Percentiles rank a stretch among this genome's conserved stretches.
These are phyloP conservation scores for Colletotrichum trifolii DNA, from an alignment of 2,329 filamentous ascomycete genomes.

Conservation along the genomic window DNA sequence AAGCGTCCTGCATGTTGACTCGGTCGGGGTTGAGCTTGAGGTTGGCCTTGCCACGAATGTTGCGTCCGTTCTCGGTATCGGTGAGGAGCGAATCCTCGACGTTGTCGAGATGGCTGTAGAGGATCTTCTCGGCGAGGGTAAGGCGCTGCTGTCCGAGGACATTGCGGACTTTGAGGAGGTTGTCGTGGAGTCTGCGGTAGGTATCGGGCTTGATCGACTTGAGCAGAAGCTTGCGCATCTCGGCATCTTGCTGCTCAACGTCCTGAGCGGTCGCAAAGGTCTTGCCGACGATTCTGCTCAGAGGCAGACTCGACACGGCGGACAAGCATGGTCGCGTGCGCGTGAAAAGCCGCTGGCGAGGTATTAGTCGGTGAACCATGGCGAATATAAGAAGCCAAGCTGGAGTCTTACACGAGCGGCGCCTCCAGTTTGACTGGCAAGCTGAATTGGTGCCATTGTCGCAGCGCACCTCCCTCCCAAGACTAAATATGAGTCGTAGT, in stretches of 20 bases:
- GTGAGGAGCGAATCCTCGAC: conserved; percentile 87
- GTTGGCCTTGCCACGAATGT: conserved; percentile 88
- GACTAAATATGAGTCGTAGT: conserved; percentile 30
- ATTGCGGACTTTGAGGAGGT: conserved; percentile 78
- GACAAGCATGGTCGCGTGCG: conserved; percentile 35
- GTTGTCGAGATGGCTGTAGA: conserved; percentile 94
- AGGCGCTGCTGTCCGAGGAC: conserved; percentile 76
- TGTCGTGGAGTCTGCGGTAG: conserved; percentile 83
- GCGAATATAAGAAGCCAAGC: background rate
- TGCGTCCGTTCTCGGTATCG: conserved; percentile 83
- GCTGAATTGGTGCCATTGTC: conserved; percentile 62
- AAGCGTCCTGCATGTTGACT: conserved; percentile 99
- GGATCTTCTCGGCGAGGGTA: conserved; percentile 96
- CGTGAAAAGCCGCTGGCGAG: conserved; percentile 50
- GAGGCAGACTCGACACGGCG: conserved; percentile 31
- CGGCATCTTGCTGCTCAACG: conserved; percentile 45
- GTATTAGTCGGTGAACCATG: conserved; percentile 22
- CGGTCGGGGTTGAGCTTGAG: conserved; percentile 97
- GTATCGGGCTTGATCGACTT: conserved; percentile 68
- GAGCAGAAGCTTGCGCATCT: conserved; percentile 41
- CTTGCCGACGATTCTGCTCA: conserved; percentile 36
- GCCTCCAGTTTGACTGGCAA: conserved; percentile 60
- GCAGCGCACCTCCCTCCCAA: conserved; percentile 32
- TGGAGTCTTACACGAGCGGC: conserved; percentile 55
- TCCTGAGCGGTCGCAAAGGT: conserved; percentile 37